Conservation (phyloP, 257 asterid genomes). For the Anisodus tanguticus region DNA sequence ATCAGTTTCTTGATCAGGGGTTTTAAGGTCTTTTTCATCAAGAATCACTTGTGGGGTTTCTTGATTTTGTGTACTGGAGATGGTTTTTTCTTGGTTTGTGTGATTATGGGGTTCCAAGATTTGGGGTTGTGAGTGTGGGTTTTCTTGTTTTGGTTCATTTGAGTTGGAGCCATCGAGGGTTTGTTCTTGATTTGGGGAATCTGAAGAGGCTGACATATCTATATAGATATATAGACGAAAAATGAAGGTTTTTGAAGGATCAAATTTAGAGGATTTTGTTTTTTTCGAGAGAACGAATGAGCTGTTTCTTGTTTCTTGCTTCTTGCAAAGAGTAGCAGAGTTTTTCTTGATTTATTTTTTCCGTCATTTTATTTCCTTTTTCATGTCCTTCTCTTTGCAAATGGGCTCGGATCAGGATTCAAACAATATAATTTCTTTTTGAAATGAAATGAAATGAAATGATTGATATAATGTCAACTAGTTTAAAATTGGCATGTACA, state of each 20-base stretch:
- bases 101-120: conserved; percentile 33
- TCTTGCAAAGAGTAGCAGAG: background rate
- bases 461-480: too few species aligned
- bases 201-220: too few species aligned
- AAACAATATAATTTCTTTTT: too few species aligned
- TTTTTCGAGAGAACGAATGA: background rate
- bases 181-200: conserved; percentile 6
- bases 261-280: background rate
- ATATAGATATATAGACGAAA: too few species aligned
- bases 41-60: conserved; percentile 26
- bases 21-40: conserved; percentile 35
- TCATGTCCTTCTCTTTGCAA: background rate
- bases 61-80: background rate
- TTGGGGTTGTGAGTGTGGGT: conserved; percentile 29
- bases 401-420: conserved; percentile 11
- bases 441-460: too few species aligned
- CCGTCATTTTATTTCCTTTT: background rate
- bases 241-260: background rate
- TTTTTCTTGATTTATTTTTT: background rate
- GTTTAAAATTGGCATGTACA: too few species aligned
- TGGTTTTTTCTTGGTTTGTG: conserved; percentile 24
- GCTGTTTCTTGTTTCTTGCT: background rate
- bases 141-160: background rate
- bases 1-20: conserved; percentile 28
- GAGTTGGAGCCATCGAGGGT: background rate